Evolutionary conservation across 306 rosid species (phyloP), one percentile per base, ranked within the genome.

Genomic region (Begonia peltatifolia): DNA sequence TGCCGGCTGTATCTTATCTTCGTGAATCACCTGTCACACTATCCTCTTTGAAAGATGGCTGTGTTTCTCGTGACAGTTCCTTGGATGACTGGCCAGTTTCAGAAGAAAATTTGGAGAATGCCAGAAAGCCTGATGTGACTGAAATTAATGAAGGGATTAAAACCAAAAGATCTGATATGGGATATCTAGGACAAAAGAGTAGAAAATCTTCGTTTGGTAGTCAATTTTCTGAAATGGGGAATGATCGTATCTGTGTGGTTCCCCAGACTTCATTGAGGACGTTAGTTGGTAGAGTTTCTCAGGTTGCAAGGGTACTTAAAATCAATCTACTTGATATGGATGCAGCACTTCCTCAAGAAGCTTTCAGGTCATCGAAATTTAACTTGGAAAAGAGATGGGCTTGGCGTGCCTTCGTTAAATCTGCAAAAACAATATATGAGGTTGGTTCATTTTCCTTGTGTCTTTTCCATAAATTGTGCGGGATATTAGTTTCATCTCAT

Each of bases 371-470:
- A 49, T 82, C 99, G 50, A 92, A 77, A 72, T 69, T 78, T 13
- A 70, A 52, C 41, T 58, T 62, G 14, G 81, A 76, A 51, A 75
- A 84, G 75, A 83, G 99, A 79, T 78, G 84, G 75, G 94, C 99
- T 30, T 92, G 99, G 99, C 87, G 93, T 17, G 69, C 78, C 35
- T 92, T 86, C 63, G 84, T 81, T n/a, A 92, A 86, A 76, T 81
- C 93, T 61, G 87, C 99, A 17, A 51, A 64, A 62, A 86, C 96
- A 48, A 81, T 92, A 63, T 92, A 71, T 47, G 88, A 83, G 94
- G 99, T 92, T 59, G 56, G 81, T 68, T 46, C 61, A 57, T 6
- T 65, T 15, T 59, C 59, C 49, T 16, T 53, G 15, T 12, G 12
- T 7, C 43, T 56, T 64, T 60, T 56, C 16, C 38, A 16, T 46